phyloP scores from a whole-genome alignment of 306 rosid genomes.

The Begonia peltatifolia region DNA sequence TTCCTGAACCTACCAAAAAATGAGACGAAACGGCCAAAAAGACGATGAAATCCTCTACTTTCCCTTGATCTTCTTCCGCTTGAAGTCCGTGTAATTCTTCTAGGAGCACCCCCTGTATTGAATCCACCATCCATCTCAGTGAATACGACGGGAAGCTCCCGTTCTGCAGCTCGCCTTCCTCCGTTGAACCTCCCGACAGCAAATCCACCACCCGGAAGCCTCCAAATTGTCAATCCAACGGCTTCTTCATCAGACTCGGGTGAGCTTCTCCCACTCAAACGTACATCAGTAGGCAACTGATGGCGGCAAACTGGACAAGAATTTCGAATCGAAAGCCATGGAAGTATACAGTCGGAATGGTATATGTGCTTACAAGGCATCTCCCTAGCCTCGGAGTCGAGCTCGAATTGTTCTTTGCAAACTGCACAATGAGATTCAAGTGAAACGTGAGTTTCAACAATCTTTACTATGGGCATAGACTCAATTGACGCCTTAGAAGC shows the following conservation, averaged over 20 bases:
- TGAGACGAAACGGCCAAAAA: conserved; percentile 26
- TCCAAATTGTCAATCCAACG: conserved; percentile 61
- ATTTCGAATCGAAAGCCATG: conserved; percentile 58
- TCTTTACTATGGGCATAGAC: conserved; percentile 47
- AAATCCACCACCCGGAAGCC: conserved; percentile 64
- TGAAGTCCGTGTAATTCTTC: conserved; percentile 42
- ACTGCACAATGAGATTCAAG: conserved; percentile 56
- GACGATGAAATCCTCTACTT: conserved; percentile 27
- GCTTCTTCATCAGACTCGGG: conserved; percentile 28
- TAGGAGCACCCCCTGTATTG: conserved; percentile 31
- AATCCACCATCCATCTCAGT: conserved; percentile 69
- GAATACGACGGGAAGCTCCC: conserved; percentile 60
- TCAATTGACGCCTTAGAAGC: conserved; percentile 57
- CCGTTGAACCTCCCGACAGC: conserved; percentile 69
- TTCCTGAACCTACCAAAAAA: conserved; percentile 31
- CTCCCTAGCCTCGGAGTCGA: conserved; percentile 49
- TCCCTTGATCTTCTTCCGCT: conserved; percentile 36
- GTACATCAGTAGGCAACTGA: conserved; percentile 39
- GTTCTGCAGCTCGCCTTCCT: conserved; percentile 42
- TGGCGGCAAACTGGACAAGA: conserved; percentile 69
- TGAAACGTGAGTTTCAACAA: conserved; percentile 23
- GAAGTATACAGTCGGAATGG: conserved; percentile 50
- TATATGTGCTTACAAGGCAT: conserved; percentile 77
- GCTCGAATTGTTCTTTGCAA: conserved; percentile 43
- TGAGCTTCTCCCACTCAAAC: conserved; percentile 25